Evolutionary conservation across 192 early-diverging fungal genomes (phyloP).

Genomic region (Dimargaris cristalligena): DNA sequence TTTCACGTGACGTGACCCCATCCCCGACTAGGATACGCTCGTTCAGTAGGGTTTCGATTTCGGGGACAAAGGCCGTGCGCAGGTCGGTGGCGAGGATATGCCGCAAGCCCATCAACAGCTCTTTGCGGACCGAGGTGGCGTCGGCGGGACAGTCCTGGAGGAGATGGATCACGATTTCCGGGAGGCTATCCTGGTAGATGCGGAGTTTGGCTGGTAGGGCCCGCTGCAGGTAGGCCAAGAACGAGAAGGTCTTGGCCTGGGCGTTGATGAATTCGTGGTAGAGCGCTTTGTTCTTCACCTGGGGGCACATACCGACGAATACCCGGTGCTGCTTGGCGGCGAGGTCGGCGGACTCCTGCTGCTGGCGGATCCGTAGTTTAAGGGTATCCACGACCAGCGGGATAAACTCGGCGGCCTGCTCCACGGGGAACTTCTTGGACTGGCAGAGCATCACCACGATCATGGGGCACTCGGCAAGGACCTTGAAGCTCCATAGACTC

Average conservation of each 20-base stretch:
- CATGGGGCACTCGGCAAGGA: slow-evolving; percentile 94
- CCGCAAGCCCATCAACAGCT: slow-evolving; percentile 84
- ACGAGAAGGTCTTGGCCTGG: slow-evolving; percentile 98
- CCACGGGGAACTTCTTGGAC: slow-evolving; percentile 58
- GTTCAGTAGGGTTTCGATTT: slow-evolving; percentile 85
- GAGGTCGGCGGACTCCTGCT: slow-evolving; percentile 25
- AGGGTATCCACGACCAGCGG: slow-evolving; percentile 64
- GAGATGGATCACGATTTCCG: slow-evolving; percentile 72
- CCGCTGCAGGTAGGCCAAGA: slow-evolving; percentile 85
- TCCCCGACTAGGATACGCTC: slow-evolving; percentile 87
- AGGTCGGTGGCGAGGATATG: slow-evolving; percentile 91
- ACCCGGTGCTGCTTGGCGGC: slow-evolving; percentile 33
- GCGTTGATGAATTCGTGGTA: slow-evolving; percentile 83
- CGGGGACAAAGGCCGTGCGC: slow-evolving; percentile 67
- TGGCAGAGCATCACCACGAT: slow-evolving; percentile 93
- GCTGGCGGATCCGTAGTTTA: slow-evolving; percentile 24
- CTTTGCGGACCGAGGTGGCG: slow-evolving; percentile 82
- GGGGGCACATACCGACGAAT: slow-evolving; percentile 63
- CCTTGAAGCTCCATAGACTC: slow-evolving; percentile 86
- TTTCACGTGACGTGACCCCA: slow-evolving; percentile 85
- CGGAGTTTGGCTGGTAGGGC: slow-evolving; percentile 51
- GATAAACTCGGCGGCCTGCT: slow-evolving; percentile 71
- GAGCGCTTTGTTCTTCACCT: slow-evolving; percentile 49
- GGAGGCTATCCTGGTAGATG: slow-evolving; percentile 65
- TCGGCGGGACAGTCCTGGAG: slow-evolving; percentile 90